Base-by-base conservation (phyloP, 148 eudicot genomes). In the Agrostemma githago region DNA sequence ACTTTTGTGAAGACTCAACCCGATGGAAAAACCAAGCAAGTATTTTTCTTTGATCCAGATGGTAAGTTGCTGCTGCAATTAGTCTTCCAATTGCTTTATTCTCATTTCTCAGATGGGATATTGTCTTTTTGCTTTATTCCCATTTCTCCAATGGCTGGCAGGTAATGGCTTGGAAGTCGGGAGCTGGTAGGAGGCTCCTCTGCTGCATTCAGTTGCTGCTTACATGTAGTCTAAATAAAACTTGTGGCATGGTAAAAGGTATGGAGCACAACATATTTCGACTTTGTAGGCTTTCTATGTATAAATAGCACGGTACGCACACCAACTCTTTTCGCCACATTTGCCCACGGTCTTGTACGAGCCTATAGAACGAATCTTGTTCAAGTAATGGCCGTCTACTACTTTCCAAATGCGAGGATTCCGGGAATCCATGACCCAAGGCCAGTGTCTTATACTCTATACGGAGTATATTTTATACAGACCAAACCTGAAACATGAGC, bases 21-120 rank as follows among this genome's bases (percentile, higher is more conserved):
- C 67, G 85, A 91, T 77, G 92, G 93, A 66, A 87, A 88, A 82
- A 87, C 84, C 73, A 94, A 86, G 81, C 97, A 89, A 85, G 93
- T 81, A 4, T 94, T 94, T 79, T 94, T 94, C 90, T 94, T 94
- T 80, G 97, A 94, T 77, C 97, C 97, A 9, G 98, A 93, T 77
- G 96, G 98, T 93, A 58, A 79, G 59, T 65, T 6, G 14, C 39
- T n/a, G n/a, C n/a, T 68, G 8, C 46, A 15, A 39, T 39, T 63
- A 38, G 63, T 26, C 46, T 10, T 39, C 6, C 41, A 48, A 46
- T 48, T 1, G 20, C 3, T 8, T 17, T 72, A 17, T 4, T 4
- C 61, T 41, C 6, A 38, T 17, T 68, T 60, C 10, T 43, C 9
- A 8, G 1, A 21, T 46, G 21, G 5, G 43, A 0, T 6, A 6